Conservation (phyloP, 2,329 filamentous ascomycete genomes). For the Talaromyces sp. region DNA sequence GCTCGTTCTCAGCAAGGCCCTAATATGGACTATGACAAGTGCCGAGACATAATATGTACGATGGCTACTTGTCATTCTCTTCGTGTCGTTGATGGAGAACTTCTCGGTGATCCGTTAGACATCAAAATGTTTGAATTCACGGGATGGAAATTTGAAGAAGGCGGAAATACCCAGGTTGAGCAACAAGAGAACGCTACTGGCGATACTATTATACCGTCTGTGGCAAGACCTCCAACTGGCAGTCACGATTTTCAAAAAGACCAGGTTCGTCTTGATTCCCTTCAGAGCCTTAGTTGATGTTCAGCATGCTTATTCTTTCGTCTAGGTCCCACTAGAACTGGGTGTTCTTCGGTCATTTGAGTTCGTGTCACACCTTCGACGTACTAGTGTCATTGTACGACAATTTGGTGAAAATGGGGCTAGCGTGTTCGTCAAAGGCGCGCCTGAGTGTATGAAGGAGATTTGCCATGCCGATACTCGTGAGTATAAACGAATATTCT, state of each 20-base stretch:
- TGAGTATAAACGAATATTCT: slow-evolving; percentile 43
- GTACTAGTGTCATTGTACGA: slow-evolving; percentile 88
- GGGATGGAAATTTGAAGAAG: slow-evolving; percentile 87
- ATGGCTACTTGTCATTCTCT: slow-evolving; percentile 98
- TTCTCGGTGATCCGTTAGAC: slow-evolving; percentile 90
- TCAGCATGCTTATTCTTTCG: not conserved
- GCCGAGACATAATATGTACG: slow-evolving; percentile 75
- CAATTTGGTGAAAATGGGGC: slow-evolving; percentile 81
- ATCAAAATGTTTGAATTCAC: slow-evolving; percentile 99
- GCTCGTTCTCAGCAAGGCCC: slow-evolving; percentile 57
- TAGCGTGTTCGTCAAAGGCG: slow-evolving; percentile 91
- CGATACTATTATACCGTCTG: slow-evolving; percentile 70
- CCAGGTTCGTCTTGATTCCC: slow-evolving; percentile 7
- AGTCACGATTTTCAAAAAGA: slow-evolving; percentile 43
- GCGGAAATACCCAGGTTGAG: slow-evolving; percentile 60
- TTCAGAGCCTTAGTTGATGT: not conserved
- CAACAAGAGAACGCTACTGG: slow-evolving; percentile 67
- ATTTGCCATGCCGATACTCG: slow-evolving; percentile 82
- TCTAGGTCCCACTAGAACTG: slow-evolving; percentile 64
- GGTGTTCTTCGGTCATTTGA: slow-evolving; percentile 91
- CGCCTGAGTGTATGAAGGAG: slow-evolving; percentile 91
- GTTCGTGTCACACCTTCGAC: slow-evolving; percentile 86
- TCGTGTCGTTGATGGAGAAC: slow-evolving; percentile 77
- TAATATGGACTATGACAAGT: slow-evolving; percentile 57
- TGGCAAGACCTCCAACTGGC: slow-evolving; percentile 72